A percentile compares a stretch with the other conserved stretches of the same genome.
Evolutionary conservation across 2,329 filamentous ascomycete genomes (phyloP).

Genomic region (Sporothrix brunneoviolacea): DNA sequence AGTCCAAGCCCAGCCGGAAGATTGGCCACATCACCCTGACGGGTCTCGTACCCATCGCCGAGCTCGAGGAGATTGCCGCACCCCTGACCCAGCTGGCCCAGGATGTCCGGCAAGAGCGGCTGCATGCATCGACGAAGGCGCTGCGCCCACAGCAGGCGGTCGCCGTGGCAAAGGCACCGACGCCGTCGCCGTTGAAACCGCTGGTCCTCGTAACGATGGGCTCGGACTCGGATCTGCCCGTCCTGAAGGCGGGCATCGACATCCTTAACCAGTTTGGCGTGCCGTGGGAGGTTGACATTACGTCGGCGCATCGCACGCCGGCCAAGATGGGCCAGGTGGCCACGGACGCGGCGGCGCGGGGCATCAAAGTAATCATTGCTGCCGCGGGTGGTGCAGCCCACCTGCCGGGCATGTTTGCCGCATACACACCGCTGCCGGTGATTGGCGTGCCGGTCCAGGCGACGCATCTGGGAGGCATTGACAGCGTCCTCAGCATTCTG

Average conservation of each 20-base stretch:
- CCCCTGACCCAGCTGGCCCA: slow-evolving; percentile 63
- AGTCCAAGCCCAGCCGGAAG: slow-evolving; percentile 79
- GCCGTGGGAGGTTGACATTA: slow-evolving; percentile 66
- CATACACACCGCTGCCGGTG: slow-evolving; percentile 64
- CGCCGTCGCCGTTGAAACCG: too few species aligned
- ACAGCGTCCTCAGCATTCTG: slow-evolving; percentile 65
- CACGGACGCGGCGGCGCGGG: slow-evolving; percentile 53
- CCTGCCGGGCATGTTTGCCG: slow-evolving; percentile 68
- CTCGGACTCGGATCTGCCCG: slow-evolving; percentile 68
- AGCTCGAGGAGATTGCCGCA: slow-evolving; percentile 52
- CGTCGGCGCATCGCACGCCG: slow-evolving; percentile 72
- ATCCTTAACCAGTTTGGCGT: slow-evolving; percentile 65
- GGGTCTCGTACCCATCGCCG: slow-evolving; percentile 52
- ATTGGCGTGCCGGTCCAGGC: slow-evolving; percentile 74
- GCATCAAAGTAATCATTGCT: slow-evolving; percentile 68
- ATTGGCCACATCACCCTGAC: slow-evolving; percentile 91
- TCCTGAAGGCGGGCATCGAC: slow-evolving; percentile 59
- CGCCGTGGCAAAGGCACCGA: slow-evolving; percentile 16
- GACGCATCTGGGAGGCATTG: slow-evolving; percentile 63
- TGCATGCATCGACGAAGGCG: slow-evolving; percentile 34
- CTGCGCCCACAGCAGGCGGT: slow-evolving; percentile 27
- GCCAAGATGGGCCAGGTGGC: slow-evolving; percentile 63
- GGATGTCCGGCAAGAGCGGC: slow-evolving; percentile 48
- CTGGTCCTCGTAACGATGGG: slow-evolving; percentile 77
- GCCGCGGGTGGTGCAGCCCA: slow-evolving; percentile 69